A percentile compares a stretch with the other conserved stretches of the same genome.
Conservation (phyloP, 2,329 filamentous ascomycete species). For the Lecanicillium sp. region DNA sequence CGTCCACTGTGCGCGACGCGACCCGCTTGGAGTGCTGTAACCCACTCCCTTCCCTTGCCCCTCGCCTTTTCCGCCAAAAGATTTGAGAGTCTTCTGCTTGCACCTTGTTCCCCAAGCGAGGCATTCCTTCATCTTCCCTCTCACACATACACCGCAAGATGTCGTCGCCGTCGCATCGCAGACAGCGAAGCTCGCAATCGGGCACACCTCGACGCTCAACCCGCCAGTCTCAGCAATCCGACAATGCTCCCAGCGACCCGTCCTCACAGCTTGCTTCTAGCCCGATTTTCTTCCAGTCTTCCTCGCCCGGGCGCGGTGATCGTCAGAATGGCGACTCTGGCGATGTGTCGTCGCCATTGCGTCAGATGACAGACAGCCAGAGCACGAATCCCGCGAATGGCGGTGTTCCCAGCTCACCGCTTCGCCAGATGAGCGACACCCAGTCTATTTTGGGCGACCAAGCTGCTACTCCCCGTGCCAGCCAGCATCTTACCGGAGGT, state of each 20-base stretch:
- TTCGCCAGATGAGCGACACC: slow-evolving; percentile 51
- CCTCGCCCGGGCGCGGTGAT: slow-evolving; percentile 28
- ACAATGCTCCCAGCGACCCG: slow-evolving; percentile 38
- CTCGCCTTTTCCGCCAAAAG: slow-evolving; percentile 10
- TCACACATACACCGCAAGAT: slow-evolving; percentile 19
- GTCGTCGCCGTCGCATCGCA: slow-evolving; percentile 39
- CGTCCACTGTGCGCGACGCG: slow-evolving; percentile 20
- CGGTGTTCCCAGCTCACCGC: slow-evolving; percentile 47
- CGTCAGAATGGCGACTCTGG: slow-evolving; percentile 21
- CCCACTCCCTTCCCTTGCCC: slow-evolving; percentile 12
- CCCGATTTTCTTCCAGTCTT: slow-evolving; percentile 67
- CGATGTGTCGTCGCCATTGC: slow-evolving; percentile 45
- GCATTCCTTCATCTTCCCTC: slow-evolving; percentile 7
- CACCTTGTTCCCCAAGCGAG: slow-evolving; percentile 3
- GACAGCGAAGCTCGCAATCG: slow-evolving; percentile 44
- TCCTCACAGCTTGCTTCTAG: slow-evolving; percentile 60
- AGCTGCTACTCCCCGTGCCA: slow-evolving; percentile 62
- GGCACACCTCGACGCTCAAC: slow-evolving; percentile 31
- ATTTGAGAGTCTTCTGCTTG: slow-evolving; percentile 15
- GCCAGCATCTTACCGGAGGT: slow-evolving; percentile 56
- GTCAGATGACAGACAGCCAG: slow-evolving; percentile 51
- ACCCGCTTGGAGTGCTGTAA: slow-evolving; percentile 6
- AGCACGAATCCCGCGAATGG: slow-evolving; percentile 31
- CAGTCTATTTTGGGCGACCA: slow-evolving; percentile 45
- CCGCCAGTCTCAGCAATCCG: slow-evolving; percentile 26